These are phyloP conservation scores for Pharnaceum exiguum DNA, from an alignment of 148 eudicot species.

Conservation along the genomic window DNA sequence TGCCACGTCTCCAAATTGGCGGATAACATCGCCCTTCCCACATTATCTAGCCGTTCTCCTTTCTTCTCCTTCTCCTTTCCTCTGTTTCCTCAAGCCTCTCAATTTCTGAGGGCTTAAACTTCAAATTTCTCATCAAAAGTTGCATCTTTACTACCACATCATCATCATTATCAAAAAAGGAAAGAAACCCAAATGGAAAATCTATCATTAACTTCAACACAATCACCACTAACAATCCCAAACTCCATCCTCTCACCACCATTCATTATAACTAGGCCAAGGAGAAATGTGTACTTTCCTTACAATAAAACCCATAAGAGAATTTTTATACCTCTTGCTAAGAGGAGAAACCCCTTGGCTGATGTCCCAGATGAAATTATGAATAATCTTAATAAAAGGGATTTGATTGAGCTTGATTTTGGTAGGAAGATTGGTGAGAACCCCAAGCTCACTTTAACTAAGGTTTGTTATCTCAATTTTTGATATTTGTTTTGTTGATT, in stretches of 20 bases:
- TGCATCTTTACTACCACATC: constrained; percentile 4
- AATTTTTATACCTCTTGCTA: not conserved
- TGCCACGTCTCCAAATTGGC: constrained; percentile 25
- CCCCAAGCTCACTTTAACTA: constrained; percentile 86
- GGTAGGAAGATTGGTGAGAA: constrained; percentile 91
- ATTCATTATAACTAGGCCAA: constrained; percentile 10
- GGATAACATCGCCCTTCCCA: constrained; percentile 20
- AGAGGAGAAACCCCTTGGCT: constrained; percentile 34
- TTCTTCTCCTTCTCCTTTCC: not conserved
- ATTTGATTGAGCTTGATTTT: constrained; percentile 81
- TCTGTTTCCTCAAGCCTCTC: constrained; percentile 3
- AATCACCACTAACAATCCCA: constrained; percentile 19
- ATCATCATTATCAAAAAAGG: not conserved
- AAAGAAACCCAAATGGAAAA: constrained; percentile 34
- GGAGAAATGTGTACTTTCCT: constrained; percentile 31
- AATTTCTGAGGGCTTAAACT: not conserved
- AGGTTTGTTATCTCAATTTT: constrained; percentile 37
- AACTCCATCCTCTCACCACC: constrained; percentile 27
- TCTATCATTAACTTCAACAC: constrained; percentile 32
- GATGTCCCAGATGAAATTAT: constrained; percentile 47
- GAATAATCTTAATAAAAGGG: constrained; percentile 49
- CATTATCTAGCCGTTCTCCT: constrained; percentile 3
- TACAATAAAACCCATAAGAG: constrained; percentile 24
- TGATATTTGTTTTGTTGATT: not conserved
- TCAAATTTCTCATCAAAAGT: constrained; percentile 8